phyloP scores from a whole-genome alignment of 495 filamentous ascomycete species.

The Coniosporium apollinis region DNA sequence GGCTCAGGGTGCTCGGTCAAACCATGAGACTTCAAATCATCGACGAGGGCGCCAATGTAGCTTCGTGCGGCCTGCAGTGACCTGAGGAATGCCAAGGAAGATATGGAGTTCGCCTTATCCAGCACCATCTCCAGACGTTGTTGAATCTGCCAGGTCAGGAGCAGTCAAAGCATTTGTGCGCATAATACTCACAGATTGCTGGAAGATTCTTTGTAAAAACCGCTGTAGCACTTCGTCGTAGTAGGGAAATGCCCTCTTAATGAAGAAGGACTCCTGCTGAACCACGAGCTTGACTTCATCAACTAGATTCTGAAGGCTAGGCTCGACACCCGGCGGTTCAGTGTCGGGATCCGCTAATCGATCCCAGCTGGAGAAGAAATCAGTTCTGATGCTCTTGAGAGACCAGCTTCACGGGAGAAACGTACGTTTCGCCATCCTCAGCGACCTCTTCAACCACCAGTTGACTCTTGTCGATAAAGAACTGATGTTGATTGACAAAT shows the following conservation, averaged over 20 bases:
- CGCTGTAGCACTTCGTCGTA: constrained; percentile 83
- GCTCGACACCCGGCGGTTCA: constrained; percentile 77
- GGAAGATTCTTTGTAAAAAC: constrained; percentile 89
- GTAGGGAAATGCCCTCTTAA: constrained; percentile 88
- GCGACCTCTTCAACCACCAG: constrained; percentile 81
- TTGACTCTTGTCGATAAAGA: constrained; percentile 89
- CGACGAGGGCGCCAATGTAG: constrained; percentile 70
- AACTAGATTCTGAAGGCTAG: constrained; percentile 75
- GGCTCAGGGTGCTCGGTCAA: constrained; percentile 89
- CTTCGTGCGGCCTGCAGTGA: constrained; percentile 76
- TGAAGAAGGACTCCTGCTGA: constrained; percentile 90
- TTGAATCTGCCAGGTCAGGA: constrained; percentile 38
- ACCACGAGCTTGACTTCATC: constrained; percentile 93
- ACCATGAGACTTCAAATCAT: constrained; percentile 87
- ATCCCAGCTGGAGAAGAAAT: constrained; percentile 39
- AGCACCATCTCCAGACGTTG: constrained; percentile 92
- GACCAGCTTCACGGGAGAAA: constrained; percentile 15
- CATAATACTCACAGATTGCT: constrained; percentile 46
- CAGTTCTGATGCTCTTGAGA: background rate
- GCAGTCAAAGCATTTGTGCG: background rate
- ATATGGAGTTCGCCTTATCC: constrained; percentile 79
- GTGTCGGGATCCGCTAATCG: constrained; percentile 85
- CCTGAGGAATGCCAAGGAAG: constrained; percentile 79
- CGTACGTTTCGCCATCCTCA: constrained; percentile 51
- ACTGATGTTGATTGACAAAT: constrained; percentile 98